phyloP scores from a whole-genome alignment of 2,329 filamentous ascomycete species.

The Penicillium glabrum region DNA sequence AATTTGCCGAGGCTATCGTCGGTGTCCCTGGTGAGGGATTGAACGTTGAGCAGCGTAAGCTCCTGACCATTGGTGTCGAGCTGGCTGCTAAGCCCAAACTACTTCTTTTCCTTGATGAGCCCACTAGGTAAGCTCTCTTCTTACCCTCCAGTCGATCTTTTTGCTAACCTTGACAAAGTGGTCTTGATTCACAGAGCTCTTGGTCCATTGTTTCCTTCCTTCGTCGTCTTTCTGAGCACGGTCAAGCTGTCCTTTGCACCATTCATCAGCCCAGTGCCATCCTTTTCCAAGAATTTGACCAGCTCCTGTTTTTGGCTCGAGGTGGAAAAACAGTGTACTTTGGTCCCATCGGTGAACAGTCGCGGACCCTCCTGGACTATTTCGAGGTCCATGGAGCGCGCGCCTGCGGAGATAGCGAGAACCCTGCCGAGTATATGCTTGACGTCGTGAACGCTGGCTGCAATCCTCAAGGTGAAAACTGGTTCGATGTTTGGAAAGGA shows the following conservation, averaged over 20 bases:
- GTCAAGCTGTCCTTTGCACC: constrained; percentile 83
- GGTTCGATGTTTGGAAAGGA: constrained; percentile 61
- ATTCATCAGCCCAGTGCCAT: constrained; percentile 90
- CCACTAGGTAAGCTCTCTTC: constrained; percentile 46
- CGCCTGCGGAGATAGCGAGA: constrained; percentile 59
- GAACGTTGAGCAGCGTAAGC: constrained; percentile 62
- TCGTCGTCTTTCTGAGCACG: constrained; percentile 78
- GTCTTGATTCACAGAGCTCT: constrained; percentile 83
- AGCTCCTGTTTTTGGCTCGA: constrained; percentile 58
- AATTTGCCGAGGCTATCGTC: constrained; percentile 85
- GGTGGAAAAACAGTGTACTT: constrained; percentile 66
- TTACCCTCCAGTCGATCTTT: background rate
- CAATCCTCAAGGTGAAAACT: constrained; percentile 48
- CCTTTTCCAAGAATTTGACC: constrained; percentile 77
- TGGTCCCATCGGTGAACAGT: constrained; percentile 60
- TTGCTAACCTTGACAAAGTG: constrained; percentile 45
- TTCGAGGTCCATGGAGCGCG: constrained; percentile 64
- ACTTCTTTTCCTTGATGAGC: constrained; percentile 85
- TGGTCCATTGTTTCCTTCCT: constrained; percentile 82
- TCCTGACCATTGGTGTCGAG: constrained; percentile 89
- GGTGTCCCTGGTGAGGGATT: constrained; percentile 77
- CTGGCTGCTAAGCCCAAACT: constrained; percentile 86
- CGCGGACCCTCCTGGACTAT: constrained; percentile 56
- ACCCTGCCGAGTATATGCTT: constrained; percentile 76
- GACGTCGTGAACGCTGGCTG: constrained; percentile 48